Conservation (phyloP, 805 yeast species). For the Nakazawaea pomicola region DNA sequence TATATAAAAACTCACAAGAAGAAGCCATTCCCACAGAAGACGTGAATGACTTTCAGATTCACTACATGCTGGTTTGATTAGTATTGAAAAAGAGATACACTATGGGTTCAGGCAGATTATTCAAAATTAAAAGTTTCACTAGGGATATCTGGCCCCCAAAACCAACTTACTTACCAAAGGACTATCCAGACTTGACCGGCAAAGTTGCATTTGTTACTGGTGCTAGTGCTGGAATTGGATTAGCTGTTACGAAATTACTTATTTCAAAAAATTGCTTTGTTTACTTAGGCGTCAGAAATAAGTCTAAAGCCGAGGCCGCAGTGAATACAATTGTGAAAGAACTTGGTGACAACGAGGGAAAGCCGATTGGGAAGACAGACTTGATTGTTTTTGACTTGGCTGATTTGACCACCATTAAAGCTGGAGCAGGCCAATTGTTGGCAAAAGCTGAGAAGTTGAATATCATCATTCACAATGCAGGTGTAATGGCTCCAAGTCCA, state of each 20-base stretch:
- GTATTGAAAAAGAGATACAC: no score
- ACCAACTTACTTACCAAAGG: conserved; percentile 41
- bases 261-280: conserved; percentile 6
- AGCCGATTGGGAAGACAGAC: conserved; percentile 11
- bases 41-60: no score
- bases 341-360: neutral
- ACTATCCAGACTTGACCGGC: conserved; percentile 32
- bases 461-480: conserved; percentile 38
- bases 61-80: no score
- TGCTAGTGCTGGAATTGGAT: conserved; percentile 32
- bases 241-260: conserved; percentile 20
- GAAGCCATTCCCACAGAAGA: no score
- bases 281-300: conserved; percentile 2
- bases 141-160: conserved; percentile 35
- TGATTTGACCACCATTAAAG: conserved; percentile 37
- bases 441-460: conserved; percentile 25
- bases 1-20: no score
- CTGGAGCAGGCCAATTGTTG: conserved; percentile 28
- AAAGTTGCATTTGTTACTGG: conserved; percentile 37
- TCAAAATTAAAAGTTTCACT: neutral
- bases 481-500: conserved; percentile 35
- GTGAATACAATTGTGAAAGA: conserved; percentile 23
- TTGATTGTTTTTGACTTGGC: conserved; percentile 25
- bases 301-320: conserved; percentile 15
- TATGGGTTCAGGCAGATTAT: neutral